Evolutionary conservation across 306 rosid species (phyloP).

Genomic region (Astragalus membranaceus): DNA sequence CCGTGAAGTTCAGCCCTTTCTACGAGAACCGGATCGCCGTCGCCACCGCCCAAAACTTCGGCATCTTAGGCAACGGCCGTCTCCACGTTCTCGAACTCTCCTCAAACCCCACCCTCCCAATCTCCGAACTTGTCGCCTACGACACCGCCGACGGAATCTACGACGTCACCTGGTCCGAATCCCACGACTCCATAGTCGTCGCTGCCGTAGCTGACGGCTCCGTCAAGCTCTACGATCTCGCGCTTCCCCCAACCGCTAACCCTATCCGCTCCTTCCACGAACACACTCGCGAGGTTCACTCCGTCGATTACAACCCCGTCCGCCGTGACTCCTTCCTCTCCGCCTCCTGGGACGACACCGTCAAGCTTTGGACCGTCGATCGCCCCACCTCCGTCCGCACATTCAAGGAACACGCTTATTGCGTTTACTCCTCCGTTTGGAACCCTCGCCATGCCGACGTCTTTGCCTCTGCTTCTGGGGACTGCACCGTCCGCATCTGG

Average conservation of each 20-base stretch:
- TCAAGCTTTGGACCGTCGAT: constrained; percentile 85
- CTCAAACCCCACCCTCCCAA: constrained; percentile 32
- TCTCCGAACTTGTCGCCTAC: constrained; percentile 54
- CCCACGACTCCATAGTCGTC: constrained; percentile 76
- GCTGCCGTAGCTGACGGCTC: constrained; percentile 97
- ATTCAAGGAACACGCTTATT: constrained; percentile 86
- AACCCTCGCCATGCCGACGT: constrained; percentile 89
- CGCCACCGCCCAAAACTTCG: constrained; percentile 91
- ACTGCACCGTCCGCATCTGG: constrained; percentile 83
- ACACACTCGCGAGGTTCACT: constrained; percentile 84
- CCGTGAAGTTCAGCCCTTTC: constrained; percentile 95
- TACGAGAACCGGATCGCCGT: constrained; percentile 89
- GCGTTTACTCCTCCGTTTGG: constrained; percentile 87
- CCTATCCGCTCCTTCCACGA: constrained; percentile 90
- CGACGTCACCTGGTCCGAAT: constrained; percentile 88
- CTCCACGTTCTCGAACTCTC: constrained; percentile 78
- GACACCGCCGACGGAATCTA: constrained; percentile 95
- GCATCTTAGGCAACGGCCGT: constrained; percentile 96
- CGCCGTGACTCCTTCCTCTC: constrained; percentile 93
- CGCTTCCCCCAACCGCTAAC: constrained; percentile 63
- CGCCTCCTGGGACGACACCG: constrained; percentile 85
- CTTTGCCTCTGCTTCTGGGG: constrained; percentile 94
- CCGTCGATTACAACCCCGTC: constrained; percentile 79
- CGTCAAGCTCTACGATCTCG: constrained; percentile 78
- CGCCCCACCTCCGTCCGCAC: constrained; percentile 76